Evolutionary conservation across 495 filamentous ascomycete genomes (phyloP), one percentile per base, ranked within the genome.

Genomic region (Penicillium flavigenum): DNA sequence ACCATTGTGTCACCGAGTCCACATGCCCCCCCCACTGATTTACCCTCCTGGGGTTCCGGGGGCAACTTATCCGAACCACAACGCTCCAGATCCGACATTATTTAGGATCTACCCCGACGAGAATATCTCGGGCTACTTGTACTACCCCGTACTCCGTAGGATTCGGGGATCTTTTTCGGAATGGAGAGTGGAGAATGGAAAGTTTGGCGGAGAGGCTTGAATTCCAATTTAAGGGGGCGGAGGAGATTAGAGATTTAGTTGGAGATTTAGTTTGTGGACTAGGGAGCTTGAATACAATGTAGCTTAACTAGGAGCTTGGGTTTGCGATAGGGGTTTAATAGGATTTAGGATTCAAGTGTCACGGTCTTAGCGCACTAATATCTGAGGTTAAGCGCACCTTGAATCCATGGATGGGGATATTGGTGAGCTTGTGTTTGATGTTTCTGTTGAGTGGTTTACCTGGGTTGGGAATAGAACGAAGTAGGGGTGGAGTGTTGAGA

Each of bases 31-130:
- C 52, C 53, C 53, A 47, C 53, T 39, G 53, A 55, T 55, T 47
- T 27, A 55, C 53, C 53, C 45, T 55, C 32, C 42, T 19, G 32
- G 31, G 31, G 31, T 34, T 34, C 31, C 11, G 31, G 17, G 39
- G 53, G 53, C 53, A 55, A 55, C 29, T 55, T 55, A 55, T 55
- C 53, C 53, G 53, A 55, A 55, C 12, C 22, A 16, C 5, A 3
- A 38, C n/a, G 7, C 31, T 22, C n/a, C 17, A 44, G 19, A 44
- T 44, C 42, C 22, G 44, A 24, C 2, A 46, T 16, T n/a, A 20
- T 14, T 22, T 22, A 45, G 4, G 48, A 39, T 51, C 48, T 36
- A 51, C 48, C 5, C 36, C 36, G 2, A 17, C 36, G 38, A 32
- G 50, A 52, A 52, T 52, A 43, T 43, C 24, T 53, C 49, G 38